These are phyloP conservation scores for Tubosaeta brunneosetosa DNA, from an alignment of 768 basidiomycete species.

Conservation along the genomic window DNA sequence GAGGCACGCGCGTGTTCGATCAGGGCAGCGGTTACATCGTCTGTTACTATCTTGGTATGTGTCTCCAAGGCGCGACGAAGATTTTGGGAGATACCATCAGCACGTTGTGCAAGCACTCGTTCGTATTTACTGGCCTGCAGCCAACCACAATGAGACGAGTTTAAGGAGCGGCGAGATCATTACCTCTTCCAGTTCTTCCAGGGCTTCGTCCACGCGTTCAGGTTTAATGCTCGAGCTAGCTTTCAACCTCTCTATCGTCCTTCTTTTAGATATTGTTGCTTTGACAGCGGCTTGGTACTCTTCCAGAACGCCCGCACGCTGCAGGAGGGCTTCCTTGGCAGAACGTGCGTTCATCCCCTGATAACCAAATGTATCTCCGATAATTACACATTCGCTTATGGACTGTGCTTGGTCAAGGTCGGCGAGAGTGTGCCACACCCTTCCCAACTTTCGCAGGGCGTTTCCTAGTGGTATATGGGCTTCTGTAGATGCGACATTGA, in stretches of 20 bases:
- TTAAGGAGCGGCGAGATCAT: constrained; percentile 8
- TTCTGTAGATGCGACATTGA: constrained; percentile 87
- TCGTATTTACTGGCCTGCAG: constrained; percentile 86
- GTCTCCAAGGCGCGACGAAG: constrained; percentile 80
- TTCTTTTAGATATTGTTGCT: constrained; percentile 85
- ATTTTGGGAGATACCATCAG: constrained; percentile 91
- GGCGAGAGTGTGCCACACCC: constrained; percentile 81
- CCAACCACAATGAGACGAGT: constrained; percentile 8
- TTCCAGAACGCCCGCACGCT: constrained; percentile 87
- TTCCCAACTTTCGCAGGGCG: constrained; percentile 80
- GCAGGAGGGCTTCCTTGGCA: constrained; percentile 89
- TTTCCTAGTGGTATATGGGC: constrained; percentile 78
- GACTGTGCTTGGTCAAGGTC: constrained; percentile 89
- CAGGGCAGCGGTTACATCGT: constrained; percentile 85
- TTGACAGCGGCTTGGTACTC: constrained; percentile 95
- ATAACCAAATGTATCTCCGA: constrained; percentile 95
- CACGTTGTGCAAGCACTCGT: constrained; percentile 74
- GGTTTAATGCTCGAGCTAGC: constrained; percentile 81
- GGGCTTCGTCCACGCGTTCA: constrained; percentile 82
- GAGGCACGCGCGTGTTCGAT: constrained; percentile 91
- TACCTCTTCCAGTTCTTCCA: constrained; percentile 93
- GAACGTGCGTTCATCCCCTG: constrained; percentile 96
- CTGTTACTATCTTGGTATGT: constrained; percentile 83
- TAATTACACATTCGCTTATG: constrained; percentile 89
- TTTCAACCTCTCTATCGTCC: constrained; percentile 86